Evolutionary conservation across 1,284 basidiomycete species (phyloP).

Genomic region (Erythrobasidium hasegawianum): DNA sequence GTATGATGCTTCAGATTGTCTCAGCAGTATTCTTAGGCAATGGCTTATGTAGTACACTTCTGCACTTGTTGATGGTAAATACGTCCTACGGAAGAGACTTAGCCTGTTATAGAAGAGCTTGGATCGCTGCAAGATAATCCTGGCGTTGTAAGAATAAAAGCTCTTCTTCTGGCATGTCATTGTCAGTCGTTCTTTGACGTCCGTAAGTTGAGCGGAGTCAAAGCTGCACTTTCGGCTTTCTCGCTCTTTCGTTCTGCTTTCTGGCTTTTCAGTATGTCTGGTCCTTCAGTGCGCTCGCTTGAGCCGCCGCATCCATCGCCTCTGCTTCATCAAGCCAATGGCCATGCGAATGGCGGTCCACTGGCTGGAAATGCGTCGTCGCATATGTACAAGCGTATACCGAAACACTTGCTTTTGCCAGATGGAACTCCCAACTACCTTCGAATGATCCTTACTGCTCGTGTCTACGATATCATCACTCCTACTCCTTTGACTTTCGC

Average conservation of each 20-base stretch:
- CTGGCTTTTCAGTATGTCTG: background rate
- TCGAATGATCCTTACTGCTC: slow-evolving; percentile 83
- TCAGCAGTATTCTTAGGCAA: no score
- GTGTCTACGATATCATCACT: slow-evolving; percentile 88
- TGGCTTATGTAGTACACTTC: no score
- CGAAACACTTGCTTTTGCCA: slow-evolving; percentile 63
- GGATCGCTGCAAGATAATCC: no score
- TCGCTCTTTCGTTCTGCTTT: no score
- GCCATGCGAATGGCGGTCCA: background rate
- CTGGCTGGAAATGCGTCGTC: background rate
- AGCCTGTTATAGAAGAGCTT: no score
- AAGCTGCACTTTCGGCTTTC: no score
- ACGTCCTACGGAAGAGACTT: no score
- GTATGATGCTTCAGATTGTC: slow-evolving; percentile 2
- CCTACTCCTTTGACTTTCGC: slow-evolving; percentile 75
- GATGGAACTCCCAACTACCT: slow-evolving; percentile 86
- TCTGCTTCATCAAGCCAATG: background rate
- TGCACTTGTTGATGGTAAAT: no score
- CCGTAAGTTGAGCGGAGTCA: no score
- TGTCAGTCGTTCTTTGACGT: no score
- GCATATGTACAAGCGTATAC: slow-evolving; percentile 60
- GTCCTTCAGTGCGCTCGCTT: background rate
- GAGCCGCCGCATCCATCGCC: slow-evolving; percentile 7
- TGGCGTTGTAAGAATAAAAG: no score
- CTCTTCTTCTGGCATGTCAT: no score